Conservation (phyloP, 2,329 filamentous ascomycete genomes). For the Penicillium occitanis region DNA sequence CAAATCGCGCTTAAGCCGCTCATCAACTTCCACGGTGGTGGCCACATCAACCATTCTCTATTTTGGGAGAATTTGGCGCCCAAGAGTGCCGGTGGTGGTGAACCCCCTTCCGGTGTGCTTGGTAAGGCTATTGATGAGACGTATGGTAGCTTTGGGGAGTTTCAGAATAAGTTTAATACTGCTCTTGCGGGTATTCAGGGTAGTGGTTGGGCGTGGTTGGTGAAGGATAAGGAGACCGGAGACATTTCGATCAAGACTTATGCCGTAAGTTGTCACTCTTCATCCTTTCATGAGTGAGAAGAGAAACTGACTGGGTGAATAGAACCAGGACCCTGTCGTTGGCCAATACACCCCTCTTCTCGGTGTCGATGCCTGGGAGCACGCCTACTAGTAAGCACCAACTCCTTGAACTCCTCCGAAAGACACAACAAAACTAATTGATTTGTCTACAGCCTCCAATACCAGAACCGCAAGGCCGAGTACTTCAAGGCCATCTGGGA, state of each 20-base stretch:
- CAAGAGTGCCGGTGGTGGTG: constrained; percentile 61
- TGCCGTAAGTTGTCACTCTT: constrained; percentile 48
- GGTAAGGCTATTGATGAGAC: constrained; percentile 58
- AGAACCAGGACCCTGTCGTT: constrained; percentile 85
- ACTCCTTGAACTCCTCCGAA: background rate
- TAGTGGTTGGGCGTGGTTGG: constrained; percentile 64
- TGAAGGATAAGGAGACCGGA: constrained; percentile 62
- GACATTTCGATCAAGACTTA: constrained; percentile 62
- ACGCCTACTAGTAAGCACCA: constrained; percentile 74
- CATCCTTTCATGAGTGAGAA: too few relatives aligned
- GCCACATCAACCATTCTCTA: constrained; percentile 63
- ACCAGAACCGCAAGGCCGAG: constrained; percentile 95
- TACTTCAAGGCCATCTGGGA: constrained; percentile 95
- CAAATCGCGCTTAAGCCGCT: constrained; percentile 60
- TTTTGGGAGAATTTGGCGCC: constrained; percentile 70
- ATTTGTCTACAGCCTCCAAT: constrained; percentile 64
- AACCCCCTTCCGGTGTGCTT: constrained; percentile 60
- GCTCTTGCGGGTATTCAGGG: constrained; percentile 66
- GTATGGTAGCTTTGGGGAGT: constrained; percentile 58
- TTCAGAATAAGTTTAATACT: constrained; percentile 64
- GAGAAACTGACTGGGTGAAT: background rate
- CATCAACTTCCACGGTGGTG: constrained; percentile 66
- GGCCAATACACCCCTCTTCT: constrained; percentile 79
- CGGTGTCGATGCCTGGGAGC: constrained; percentile 94
- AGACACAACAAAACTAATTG: constrained; percentile 23